phyloP scores from a whole-genome alignment of 768 basidiomycete species.

The Boletus rubropictus region DNA sequence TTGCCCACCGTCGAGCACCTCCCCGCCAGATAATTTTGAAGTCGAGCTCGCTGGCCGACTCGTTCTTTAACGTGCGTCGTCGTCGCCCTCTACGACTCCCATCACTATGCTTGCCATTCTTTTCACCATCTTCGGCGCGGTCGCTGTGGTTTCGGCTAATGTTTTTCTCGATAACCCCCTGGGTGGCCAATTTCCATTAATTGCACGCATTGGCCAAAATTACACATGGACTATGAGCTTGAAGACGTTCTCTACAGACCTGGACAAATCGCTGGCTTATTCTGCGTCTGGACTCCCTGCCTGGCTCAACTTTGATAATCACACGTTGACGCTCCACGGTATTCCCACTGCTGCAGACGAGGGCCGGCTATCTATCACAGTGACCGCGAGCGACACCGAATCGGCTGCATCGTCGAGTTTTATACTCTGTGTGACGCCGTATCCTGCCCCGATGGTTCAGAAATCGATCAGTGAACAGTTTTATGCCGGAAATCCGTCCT shows the following conservation, averaged over 20 bases:
- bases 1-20: not conserved
- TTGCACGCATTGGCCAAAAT: conserved; percentile 60
- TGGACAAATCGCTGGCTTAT: conserved; percentile 43
- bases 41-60: conserved; percentile 59
- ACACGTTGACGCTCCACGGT: conserved; percentile 58
- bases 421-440: conserved; percentile 51
- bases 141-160: conserved; percentile 38
- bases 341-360: conserved; percentile 59
- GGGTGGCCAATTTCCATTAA: conserved; percentile 66
- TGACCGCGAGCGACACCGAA: conserved; percentile 55
- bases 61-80: conserved; percentile 34
- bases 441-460: conserved; percentile 48
- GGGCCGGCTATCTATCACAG: conserved; percentile 53
- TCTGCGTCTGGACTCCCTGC: conserved; percentile 52
- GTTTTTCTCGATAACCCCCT: conserved; percentile 55
- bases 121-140: conserved; percentile 44
- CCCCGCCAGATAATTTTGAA: conserved; percentile 14
- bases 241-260: conserved; percentile 54
- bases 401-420: conserved; percentile 49
- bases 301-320: conserved; percentile 74
- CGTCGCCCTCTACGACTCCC: conserved; percentile 43
- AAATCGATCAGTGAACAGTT: conserved; percentile 57
- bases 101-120: conserved; percentile 61
- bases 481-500: conserved; percentile 48
- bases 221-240: conserved; percentile 69